Evolutionary conservation across 1,284 basidiomycete species (phyloP), one percentile per base, ranked within the genome.

Genomic region (Leccinum cinnamomeum): DNA sequence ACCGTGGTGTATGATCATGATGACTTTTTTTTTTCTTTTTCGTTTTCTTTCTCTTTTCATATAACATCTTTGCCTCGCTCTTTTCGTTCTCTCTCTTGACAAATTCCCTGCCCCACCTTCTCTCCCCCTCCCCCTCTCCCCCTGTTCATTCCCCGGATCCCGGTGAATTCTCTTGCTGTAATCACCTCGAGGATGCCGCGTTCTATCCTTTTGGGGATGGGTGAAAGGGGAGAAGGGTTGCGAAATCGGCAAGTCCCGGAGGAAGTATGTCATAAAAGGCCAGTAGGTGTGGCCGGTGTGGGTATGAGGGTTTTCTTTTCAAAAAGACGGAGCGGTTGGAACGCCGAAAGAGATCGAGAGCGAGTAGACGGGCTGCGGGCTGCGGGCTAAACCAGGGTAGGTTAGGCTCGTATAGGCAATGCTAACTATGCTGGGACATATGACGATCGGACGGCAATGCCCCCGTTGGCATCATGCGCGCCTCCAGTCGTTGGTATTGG

Each of bases 111-210:
- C 48, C 48, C 48, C 48, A 16, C 48, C 20, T 50, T 50, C 48
- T 50, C 20, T 23, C 18, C 20, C 46, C 48, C 20, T 50, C 48
- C 5, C 48, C 48, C 20, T 8, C 23, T 50, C 48, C 48, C 46
- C 48, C 20, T 16, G 48, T 50, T 50, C 48, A 50, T 50, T 50
- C 48, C 48, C 48, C 64, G 66, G 62, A 56, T 41, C 20, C 33
- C 57, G 56, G 58, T 18, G 60, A 63, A 57, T 30, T 55, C 60
- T 58, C 62, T 65, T 23, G 60, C 53, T 72, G 65, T 73, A 72
- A 74, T 74, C 70, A 74, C 70, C 70, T 74, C 65, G 68, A 68
- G 72, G 71, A 62, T 3, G 16, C 66, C 70, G 68, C 71, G 58
- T 72, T 72, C 64, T 50, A 7, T 23, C 48, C 48, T 23, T 50